Base-by-base conservation (phyloP, 2,329 filamentous ascomycete species). In the Colletotrichum sp. region DNA sequence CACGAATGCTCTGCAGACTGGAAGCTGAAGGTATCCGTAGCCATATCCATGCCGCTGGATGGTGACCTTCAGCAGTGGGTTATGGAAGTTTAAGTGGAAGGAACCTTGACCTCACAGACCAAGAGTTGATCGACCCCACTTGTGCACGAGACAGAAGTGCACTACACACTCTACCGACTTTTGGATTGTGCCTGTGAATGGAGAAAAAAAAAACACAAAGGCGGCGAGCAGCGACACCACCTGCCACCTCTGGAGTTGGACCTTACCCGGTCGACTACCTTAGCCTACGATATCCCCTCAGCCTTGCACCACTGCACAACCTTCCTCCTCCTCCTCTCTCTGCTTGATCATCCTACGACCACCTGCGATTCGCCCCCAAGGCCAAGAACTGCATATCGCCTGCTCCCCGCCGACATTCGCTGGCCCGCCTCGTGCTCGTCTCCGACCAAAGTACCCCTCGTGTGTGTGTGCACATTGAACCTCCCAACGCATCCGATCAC, bases 81-180 rank as follows among this genome's bases (percentile, higher is more conserved):
- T 52, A 52, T 21, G 44, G 34, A 44, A 65, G 62, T 28, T 65
- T 44, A 44, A 63, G 59, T 32, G 59, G 28, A 36, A 34, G 59
- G 26, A 16, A 59, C 21, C 55, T 59, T 24, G 32, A 63, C 30
- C 44, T 68, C 63, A 70, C 71, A 64, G 71, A 73, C 71, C 44
- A 71, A 49, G 60, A 28, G 52, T 67, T 52, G 59, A 52, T 21
- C 12, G 68, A 70, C 84, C 83, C 84, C 85, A 85, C 84, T 85
- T 82, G 75, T 81, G 80, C 81, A 84, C 81, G 80, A 85, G 82
- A 81, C 82, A 83, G 83, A 67, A 49, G 44, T 72, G 71, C 55
- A 34, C 65, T 68, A 68, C 64, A 72, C 60, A 68, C 66, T 62
- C 82, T 83, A 85, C 83, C 84, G 83, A 86, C 82, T 86, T 84